phyloP scores from a whole-genome alignment of 2,329 filamentous ascomycete genomes.

The Sporothrix inflata region DNA sequence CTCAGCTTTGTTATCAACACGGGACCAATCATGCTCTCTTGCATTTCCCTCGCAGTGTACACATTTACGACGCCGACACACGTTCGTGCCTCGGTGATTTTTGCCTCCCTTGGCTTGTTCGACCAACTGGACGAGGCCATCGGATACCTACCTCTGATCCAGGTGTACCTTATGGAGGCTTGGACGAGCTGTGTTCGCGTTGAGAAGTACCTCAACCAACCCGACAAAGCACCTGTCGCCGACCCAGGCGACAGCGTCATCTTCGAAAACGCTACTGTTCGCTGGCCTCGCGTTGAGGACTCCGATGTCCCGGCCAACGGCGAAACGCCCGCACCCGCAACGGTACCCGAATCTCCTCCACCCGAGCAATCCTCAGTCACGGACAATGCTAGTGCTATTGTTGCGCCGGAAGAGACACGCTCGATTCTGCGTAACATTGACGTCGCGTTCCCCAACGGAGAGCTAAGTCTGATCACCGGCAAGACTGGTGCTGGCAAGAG shows the following conservation, averaged over 20 bases:
- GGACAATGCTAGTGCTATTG: not conserved
- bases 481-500: slow-evolving; percentile 48
- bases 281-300: slow-evolving; percentile 42
- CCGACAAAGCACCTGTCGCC: slow-evolving; percentile 39
- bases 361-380: not conserved
- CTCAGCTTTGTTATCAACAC: slow-evolving; percentile 41
- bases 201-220: slow-evolving; percentile 42
- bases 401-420: slow-evolving; percentile 34
- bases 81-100: slow-evolving; percentile 43
- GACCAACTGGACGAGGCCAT: slow-evolving; percentile 44
- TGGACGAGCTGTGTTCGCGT: slow-evolving; percentile 44
- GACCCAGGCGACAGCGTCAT: slow-evolving; percentile 36
- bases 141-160: slow-evolving; percentile 40
- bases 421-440: slow-evolving; percentile 42
- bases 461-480: slow-evolving; percentile 44
- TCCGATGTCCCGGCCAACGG: slow-evolving; percentile 27
- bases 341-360: not conserved
- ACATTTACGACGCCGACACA: slow-evolving; percentile 40
- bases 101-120: slow-evolving; percentile 43
- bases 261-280: slow-evolving; percentile 41
- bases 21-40: slow-evolving; percentile 42
- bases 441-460: slow-evolving; percentile 42
- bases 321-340: not conserved
- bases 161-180: slow-evolving; percentile 43
- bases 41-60: slow-evolving; percentile 41